Conservation (phyloP, 2,329 filamentous ascomycete species). For the Paraphaeosphaeria minitans region DNA sequence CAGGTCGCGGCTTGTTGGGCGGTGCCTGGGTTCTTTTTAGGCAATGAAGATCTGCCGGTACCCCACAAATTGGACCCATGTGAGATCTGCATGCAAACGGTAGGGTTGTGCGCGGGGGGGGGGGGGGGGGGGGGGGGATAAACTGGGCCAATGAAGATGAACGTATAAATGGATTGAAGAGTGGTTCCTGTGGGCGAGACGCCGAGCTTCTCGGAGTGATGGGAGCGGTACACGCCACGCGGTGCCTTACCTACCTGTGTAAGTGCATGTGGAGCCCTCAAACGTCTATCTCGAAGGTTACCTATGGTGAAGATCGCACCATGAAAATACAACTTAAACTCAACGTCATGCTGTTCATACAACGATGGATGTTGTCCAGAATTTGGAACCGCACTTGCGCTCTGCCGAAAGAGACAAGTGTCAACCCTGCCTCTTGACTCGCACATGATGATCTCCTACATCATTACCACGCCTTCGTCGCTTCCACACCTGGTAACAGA, state of each 20-base stretch:
- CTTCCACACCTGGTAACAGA: background rate
- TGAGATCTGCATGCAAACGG: slow-evolving; percentile 14
- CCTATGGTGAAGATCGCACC: no score
- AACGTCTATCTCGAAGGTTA: background rate
- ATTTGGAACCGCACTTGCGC: background rate
- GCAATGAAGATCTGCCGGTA: slow-evolving; percentile 21
- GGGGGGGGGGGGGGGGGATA: no score
- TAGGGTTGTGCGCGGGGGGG: background rate
- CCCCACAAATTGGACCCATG: slow-evolving; percentile 13
- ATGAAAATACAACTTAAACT: background rate
- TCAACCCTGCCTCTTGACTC: background rate
- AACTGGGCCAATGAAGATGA: background rate
- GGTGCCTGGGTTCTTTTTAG: slow-evolving; percentile 6
- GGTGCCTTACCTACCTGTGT: no score
- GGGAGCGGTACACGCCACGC: background rate
- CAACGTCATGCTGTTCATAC: background rate
- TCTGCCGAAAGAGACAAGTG: background rate
- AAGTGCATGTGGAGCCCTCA: background rate
- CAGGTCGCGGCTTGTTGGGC: background rate
- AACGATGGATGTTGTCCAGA: background rate
- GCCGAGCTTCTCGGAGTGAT: no score
- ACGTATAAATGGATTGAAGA: slow-evolving; percentile 1
- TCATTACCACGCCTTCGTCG: background rate
- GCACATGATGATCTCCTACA: background rate
- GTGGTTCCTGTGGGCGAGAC: background rate